Evolutionary conservation across 768 basidiomycete genomes (phyloP), one percentile per base, ranked within the genome.

Genomic region (Termitomyces sp.): DNA sequence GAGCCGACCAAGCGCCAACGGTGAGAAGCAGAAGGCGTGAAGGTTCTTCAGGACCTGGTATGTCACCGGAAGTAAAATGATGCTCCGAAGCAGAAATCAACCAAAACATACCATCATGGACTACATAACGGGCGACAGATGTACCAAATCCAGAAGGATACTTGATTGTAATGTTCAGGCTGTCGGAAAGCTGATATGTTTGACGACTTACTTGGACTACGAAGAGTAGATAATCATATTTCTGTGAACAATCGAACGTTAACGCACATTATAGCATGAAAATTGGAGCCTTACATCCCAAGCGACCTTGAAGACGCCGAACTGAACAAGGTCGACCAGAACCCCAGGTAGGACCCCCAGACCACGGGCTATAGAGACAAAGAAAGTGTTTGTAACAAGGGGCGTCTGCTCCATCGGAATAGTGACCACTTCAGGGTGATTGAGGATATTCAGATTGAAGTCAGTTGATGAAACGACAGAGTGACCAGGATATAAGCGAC

Each of bases 401-500:
- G 82, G 80, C 3, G 76, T 65, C n/a, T 80, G 71, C 16, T 79
- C 70, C 29, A 85, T 43, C 4, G 84, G 78, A 35, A 75, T 67
- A 3, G 75, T 66, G n/a, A 65, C 53, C 19, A 77, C 76, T 16
- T 68, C 80, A 41, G 88, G 87, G 59, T 81, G 82, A 19, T 65
- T 65, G 8, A 87, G 67, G 45, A 87, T 59, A 57, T 78, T 72
- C 59, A 85, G 65, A 29, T 71, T 65, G 50, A 59, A 69, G 56
- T 84, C 82, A 7, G 69, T 64, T 3, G 86, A 81, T 58, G 80
- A 69, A 8, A 88, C 77, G 27, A 89, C 62, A 27, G 85, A 83
- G 63, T 87, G 76, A 10, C 80, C 77, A 6, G 88, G 86, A 65
- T 89, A 84, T 16, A 86, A 56, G 62, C 75, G 78, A 37, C 77